Conservation (phyloP, 2,329 filamentous ascomycete species). For the Aspergillus proliferans region DNA sequence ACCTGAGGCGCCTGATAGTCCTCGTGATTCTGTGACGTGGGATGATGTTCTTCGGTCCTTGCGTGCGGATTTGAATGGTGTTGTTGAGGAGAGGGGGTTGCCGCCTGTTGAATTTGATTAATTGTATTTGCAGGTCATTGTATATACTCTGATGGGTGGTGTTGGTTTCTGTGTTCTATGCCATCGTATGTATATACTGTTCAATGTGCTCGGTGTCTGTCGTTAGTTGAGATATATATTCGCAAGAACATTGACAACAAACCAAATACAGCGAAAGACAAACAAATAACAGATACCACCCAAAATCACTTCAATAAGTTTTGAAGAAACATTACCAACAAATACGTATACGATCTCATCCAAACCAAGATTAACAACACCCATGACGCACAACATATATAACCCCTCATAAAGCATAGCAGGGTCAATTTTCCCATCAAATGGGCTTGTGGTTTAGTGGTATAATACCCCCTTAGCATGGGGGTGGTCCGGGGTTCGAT, state of each 20-base stretch:
- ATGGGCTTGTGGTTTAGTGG: slow-evolving; percentile 40
- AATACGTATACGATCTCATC: no score
- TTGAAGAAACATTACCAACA: no score
- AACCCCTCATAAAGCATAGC: background rate
- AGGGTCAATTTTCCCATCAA: background rate
- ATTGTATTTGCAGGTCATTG: slow-evolving; percentile 3
- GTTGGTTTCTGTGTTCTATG: no score
- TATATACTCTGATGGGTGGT: slow-evolving; percentile 1
- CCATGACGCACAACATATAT: background rate
- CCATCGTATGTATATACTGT: no score
- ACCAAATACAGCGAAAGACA: background rate
- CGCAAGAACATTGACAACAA: no score
- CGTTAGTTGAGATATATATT: background rate
- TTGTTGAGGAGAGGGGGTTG: slow-evolving; percentile 40
- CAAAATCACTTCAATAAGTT: no score
- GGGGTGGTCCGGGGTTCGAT: slow-evolving; percentile 44
- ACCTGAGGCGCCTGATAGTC: slow-evolving; percentile 3
- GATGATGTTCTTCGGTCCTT: slow-evolving; percentile 33
- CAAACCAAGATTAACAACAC: no score
- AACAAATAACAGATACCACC: no score
- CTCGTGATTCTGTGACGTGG: slow-evolving; percentile 26
- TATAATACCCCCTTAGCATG: slow-evolving; percentile 45
- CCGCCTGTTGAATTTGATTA: slow-evolving; percentile 39
- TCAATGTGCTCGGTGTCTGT: background rate
- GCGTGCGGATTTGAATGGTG: slow-evolving; percentile 37